Evolutionary conservation across 768 basidiomycete species (phyloP), one percentile per base, ranked within the genome.

Genomic region (Suillus americanus): DNA sequence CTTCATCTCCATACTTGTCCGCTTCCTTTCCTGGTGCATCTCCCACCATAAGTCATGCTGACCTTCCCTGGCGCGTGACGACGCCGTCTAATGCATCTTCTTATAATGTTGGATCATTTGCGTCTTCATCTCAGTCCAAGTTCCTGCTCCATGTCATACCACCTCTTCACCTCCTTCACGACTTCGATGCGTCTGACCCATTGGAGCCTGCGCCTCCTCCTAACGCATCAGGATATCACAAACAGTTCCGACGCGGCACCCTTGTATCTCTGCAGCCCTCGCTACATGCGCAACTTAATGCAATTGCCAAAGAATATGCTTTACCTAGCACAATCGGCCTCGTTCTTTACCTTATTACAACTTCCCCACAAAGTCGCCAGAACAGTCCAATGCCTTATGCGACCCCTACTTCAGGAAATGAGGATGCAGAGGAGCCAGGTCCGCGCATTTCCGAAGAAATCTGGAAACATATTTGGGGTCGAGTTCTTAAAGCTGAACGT

Each of bases 221-320:
- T 3, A 78, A 78, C 56, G 86, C 90, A 2, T 88, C 89, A 7
- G 89, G 90, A n/a, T 91, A 92, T 69, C 89, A 92, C 67, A 81
- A 85, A 20, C 89, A 91, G 59, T 92, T 93, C 72, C 85, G 86
- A 16, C 86, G 96, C 33, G 96, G 96, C 9, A 89, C 87, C n/a
- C 82, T 99, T 14, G 85, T 98, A 5, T 90, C 95, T 0, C 82
- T 99, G 0, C 87, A 95, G 72, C 82, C 95, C 6, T 93, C 90
- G 0, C 79, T 99, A 1, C 89, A 93, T 48, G 84, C 88, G 1
- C 96, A 97, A 73, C 79, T 97, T 12, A 81, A 82, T 25, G 91
- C 94, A 8, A 97, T 99, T 60, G 95, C 96, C 16, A 89, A 89
- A 76, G 96, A 98, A 77, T 99, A 95, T 71, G 92, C 92, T 3